Conservation (phyloP, 2,329 filamentous ascomycete genomes). For the Apiospora sp. region DNA sequence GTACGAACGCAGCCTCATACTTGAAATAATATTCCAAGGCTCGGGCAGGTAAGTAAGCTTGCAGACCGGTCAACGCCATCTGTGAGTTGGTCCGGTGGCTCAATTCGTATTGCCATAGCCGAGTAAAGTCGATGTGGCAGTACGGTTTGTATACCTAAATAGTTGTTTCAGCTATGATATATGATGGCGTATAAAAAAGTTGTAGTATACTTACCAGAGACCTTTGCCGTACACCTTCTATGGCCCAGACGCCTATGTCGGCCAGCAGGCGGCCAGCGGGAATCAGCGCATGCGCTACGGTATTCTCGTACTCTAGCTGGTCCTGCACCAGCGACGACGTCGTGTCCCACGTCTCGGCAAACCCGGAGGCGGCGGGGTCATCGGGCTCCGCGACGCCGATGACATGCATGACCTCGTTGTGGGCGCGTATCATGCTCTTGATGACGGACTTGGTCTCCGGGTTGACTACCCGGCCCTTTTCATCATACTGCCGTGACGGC, state of each 20-base stretch:
- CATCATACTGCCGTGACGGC: constrained; percentile 60
- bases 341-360: constrained; percentile 37
- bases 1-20: not conserved
- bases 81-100: constrained; percentile 43
- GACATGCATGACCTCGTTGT: constrained; percentile 70
- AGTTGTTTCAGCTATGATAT: not conserved
- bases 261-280: constrained; percentile 46
- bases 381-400: constrained; percentile 69
- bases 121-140: constrained; percentile 56
- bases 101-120: constrained; percentile 48
- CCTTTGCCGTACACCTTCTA: constrained; percentile 54
- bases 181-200: no score
- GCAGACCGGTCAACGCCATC: constrained; percentile 48
- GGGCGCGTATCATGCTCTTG: constrained; percentile 64
- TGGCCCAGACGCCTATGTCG: constrained; percentile 57
- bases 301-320: constrained; percentile 57
- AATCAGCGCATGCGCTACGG: constrained; percentile 51
- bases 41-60: not conserved
- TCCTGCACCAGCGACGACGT: constrained; percentile 47
- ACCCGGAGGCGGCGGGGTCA: constrained; percentile 46
- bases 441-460: constrained; percentile 62
- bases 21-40: constrained; percentile 5
- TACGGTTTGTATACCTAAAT: constrained; percentile 60
- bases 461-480: constrained; percentile 63
- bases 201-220: constrained; percentile 25